These are phyloP conservation scores for Firmiana major DNA, from an alignment of 345 rosid species.

Conservation along the genomic window DNA sequence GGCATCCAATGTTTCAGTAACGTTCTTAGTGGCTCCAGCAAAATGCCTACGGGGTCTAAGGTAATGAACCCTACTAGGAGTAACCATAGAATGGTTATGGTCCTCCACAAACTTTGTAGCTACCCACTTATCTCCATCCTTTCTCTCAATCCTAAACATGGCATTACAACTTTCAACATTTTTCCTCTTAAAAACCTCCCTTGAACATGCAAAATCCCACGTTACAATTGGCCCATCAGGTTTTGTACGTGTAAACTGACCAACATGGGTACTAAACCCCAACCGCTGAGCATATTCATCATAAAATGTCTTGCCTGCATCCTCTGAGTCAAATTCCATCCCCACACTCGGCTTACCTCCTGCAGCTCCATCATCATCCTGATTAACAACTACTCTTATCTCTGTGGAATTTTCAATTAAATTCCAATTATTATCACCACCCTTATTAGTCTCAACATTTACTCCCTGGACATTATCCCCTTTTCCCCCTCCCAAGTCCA, in stretches of 20 bases:
- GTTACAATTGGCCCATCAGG: conserved; percentile 61
- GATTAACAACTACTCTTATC: background rate
- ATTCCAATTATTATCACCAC: background rate
- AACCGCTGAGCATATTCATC: conserved; percentile 41
- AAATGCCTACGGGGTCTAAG: conserved; percentile 55
- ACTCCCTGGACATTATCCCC: background rate
- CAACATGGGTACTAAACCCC: conserved; percentile 49
- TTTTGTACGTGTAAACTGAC: conserved; percentile 44
- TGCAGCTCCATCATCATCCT: conserved; percentile 20
- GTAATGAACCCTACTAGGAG: conserved; percentile 42
- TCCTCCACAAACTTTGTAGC: conserved; percentile 57
- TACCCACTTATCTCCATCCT: conserved; percentile 37
- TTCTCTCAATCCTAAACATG: conserved; percentile 51
- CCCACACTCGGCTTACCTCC: conserved; percentile 37
- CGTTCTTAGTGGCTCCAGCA: conserved; percentile 40
- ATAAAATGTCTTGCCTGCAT: conserved; percentile 43
- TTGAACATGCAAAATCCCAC: conserved; percentile 53
- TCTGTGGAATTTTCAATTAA: conserved; percentile 2
- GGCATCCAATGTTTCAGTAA: conserved; percentile 30
- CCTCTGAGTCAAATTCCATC: conserved; percentile 58
- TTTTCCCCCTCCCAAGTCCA: conserved; percentile 23
- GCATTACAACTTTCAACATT: conserved; percentile 59
- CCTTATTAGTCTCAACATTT: conserved; percentile 3
- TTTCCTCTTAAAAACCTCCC: conserved; percentile 51
- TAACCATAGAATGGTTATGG: conserved; percentile 46